Evolutionary conservation across 2,329 filamentous ascomycete genomes (phyloP).

Genomic region (Ophiostoma triangulosporum): DNA sequence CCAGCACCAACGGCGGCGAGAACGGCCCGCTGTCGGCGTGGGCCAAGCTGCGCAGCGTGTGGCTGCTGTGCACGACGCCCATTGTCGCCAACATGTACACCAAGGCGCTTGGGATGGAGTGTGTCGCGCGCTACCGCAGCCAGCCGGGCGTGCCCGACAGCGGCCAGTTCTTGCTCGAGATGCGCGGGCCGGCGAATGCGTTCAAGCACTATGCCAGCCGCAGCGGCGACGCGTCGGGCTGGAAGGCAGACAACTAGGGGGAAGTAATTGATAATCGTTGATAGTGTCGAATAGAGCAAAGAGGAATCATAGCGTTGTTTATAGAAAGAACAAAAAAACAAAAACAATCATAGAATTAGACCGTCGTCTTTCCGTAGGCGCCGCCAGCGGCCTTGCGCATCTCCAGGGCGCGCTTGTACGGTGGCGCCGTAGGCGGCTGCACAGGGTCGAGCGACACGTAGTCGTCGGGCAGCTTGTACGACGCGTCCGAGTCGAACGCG

Average conservation of each 20-base stretch:
- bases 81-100: slow-evolving; percentile 31
- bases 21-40: background rate
- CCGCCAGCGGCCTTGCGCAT: slow-evolving; percentile 64
- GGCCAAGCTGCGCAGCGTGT: slow-evolving; percentile 32
- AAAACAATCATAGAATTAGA: background rate
- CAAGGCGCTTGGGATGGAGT: slow-evolving; percentile 30
- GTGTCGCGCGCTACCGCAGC: slow-evolving; percentile 10
- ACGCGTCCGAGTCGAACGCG: slow-evolving; percentile 89
- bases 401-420: slow-evolving; percentile 84
- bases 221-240: background rate
- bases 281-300: background rate
- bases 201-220: background rate
- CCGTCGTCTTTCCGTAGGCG: slow-evolving; percentile 57
- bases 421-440: slow-evolving; percentile 89
- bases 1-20: background rate
- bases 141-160: slow-evolving; percentile 8
- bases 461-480: slow-evolving; percentile 76
- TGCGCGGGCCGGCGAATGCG: slow-evolving; percentile 21
- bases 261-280: background rate
- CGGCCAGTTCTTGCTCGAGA: slow-evolving; percentile 24
- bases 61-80: slow-evolving; percentile 11
- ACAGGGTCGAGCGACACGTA: slow-evolving; percentile 81
- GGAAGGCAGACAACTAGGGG: background rate
- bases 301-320: background rate
- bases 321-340: too few species aligned